A percentile compares a stretch with the other conserved stretches of the same genome.
These are phyloP conservation scores for Cystobasidiopsis lactophilus DNA, from an alignment of 768 basidiomycete species.

Conservation along the genomic window DNA sequence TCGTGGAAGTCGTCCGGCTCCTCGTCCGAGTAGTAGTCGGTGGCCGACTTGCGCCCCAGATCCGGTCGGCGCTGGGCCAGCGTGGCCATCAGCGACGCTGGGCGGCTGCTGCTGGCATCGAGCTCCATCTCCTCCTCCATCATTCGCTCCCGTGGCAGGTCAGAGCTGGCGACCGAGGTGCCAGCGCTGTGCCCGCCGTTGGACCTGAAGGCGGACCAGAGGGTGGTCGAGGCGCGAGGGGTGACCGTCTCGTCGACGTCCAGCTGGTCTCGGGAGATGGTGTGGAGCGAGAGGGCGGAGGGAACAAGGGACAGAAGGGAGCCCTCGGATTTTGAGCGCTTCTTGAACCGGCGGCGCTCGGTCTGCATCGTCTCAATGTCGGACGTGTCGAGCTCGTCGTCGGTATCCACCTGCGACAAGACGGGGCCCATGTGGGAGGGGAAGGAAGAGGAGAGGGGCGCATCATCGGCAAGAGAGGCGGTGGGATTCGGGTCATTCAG, in stretches of 20 bases:
- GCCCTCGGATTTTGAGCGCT: background rate
- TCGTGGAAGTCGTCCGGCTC: constrained; percentile 19
- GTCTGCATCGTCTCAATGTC: background rate
- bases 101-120: too few species aligned
- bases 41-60: too few species aligned
- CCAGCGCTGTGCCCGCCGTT: background rate
- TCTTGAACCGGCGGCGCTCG: background rate
- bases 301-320: background rate
- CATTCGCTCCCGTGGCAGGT: too few species aligned
- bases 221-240: background rate
- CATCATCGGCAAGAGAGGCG: background rate
- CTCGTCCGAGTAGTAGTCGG: background rate
- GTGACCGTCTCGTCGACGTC: too few species aligned
- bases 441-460: background rate
- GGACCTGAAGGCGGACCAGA: background rate
- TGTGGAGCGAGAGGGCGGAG: too few species aligned
- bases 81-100: too few species aligned
- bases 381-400: background rate
- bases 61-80: too few species aligned
- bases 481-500: too few species aligned
- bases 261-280: too few species aligned
- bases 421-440: background rate
- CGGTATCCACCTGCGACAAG: too few species aligned
- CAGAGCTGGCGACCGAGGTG: too few species aligned
- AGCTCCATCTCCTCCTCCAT: too few species aligned